A percentile compares a stretch with the other conserved stretches of the same genome.
phyloP scores from a whole-genome alignment of 495 filamentous ascomycete species.

The Evansstolkia leycettana region DNA sequence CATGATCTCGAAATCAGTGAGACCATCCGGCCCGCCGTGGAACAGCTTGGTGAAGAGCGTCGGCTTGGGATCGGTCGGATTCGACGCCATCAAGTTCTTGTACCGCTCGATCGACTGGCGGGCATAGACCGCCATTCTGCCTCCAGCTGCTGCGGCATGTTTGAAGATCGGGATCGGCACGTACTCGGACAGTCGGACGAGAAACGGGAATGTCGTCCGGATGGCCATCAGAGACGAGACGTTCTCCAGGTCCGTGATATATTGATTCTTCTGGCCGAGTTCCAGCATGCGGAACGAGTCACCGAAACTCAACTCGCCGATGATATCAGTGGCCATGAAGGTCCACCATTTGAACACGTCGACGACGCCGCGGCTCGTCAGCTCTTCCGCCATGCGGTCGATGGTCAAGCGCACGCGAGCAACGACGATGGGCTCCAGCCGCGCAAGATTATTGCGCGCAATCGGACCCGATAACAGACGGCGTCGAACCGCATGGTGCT shows the following conservation, averaged over 20 bases:
- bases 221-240: slow-evolving; percentile 16
- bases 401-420: slow-evolving; percentile 18
- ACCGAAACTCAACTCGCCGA: slow-evolving; percentile 44
- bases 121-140: slow-evolving; percentile 21
- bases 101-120: slow-evolving; percentile 28
- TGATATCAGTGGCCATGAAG: slow-evolving; percentile 45
- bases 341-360: slow-evolving; percentile 47
- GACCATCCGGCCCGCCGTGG: slow-evolving; percentile 21
- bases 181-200: slow-evolving; percentile 7
- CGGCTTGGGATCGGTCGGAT: slow-evolving; percentile 21
- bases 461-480: slow-evolving; percentile 28
- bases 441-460: slow-evolving; percentile 8
- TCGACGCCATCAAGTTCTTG: slow-evolving; percentile 22
- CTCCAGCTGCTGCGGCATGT: slow-evolving; percentile 1
- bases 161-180: slow-evolving; percentile 6
- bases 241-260: slow-evolving; percentile 22
- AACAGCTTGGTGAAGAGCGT: slow-evolving; percentile 38
- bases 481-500: slow-evolving; percentile 19
- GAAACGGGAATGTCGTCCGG: slow-evolving; percentile 21
- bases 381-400: slow-evolving; percentile 20
- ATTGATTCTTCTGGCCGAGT: slow-evolving; percentile 25
- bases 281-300: slow-evolving; percentile 45
- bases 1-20: slow-evolving; percentile 25
- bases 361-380: slow-evolving; percentile 11
- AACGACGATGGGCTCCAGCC: slow-evolving; percentile 17